Conservation (phyloP, 352 stramenopile genomes). For the Phytophthora lateralis region DNA sequence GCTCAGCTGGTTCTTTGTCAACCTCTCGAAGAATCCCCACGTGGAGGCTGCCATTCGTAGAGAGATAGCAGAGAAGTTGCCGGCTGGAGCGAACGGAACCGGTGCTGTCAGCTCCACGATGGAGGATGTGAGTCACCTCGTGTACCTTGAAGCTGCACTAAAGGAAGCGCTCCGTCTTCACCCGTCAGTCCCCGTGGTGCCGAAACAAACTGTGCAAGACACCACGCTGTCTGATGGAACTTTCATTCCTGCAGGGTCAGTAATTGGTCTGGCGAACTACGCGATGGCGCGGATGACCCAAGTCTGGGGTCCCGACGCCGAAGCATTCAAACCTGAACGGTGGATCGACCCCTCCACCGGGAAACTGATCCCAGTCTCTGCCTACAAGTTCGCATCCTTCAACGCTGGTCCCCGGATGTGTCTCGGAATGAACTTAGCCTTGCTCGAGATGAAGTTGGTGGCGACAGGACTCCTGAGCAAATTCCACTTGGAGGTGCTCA, state of each 20-base stretch:
- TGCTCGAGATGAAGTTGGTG: constrained; percentile 83
- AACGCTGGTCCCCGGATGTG: constrained; percentile 68
- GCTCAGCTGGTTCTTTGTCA: constrained; percentile 75
- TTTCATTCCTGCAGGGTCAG: constrained; percentile 35
- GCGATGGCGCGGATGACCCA: constrained; percentile 47
- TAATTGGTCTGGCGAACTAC: constrained; percentile 48
- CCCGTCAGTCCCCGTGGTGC: constrained; percentile 53
- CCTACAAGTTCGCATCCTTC: constrained; percentile 75
- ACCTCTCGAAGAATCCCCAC: constrained; percentile 48
- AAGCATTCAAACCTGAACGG: constrained; percentile 59
- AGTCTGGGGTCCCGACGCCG: constrained; percentile 60
- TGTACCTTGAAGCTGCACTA: constrained; percentile 55
- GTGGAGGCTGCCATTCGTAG: constrained; percentile 47
- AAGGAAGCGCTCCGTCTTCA: constrained; percentile 65
- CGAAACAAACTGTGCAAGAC: constrained; percentile 42
- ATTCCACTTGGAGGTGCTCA: constrained; percentile 51
- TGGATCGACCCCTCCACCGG: constrained; percentile 48
- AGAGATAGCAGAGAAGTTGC: constrained; percentile 41
- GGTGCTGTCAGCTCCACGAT: constrained; percentile 13
- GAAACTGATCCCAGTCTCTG: constrained; percentile 34
- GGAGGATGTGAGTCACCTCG: constrained; percentile 38
- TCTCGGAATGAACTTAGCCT: constrained; percentile 68
- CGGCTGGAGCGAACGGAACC: neutral
- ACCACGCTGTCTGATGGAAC: constrained; percentile 67
- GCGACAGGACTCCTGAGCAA: constrained; percentile 49